A percentile compares a stretch with the other conserved stretches of the same genome.
Conservation (phyloP, 2,329 filamentous ascomycete species). For the Aspergillus uvarum region DNA sequence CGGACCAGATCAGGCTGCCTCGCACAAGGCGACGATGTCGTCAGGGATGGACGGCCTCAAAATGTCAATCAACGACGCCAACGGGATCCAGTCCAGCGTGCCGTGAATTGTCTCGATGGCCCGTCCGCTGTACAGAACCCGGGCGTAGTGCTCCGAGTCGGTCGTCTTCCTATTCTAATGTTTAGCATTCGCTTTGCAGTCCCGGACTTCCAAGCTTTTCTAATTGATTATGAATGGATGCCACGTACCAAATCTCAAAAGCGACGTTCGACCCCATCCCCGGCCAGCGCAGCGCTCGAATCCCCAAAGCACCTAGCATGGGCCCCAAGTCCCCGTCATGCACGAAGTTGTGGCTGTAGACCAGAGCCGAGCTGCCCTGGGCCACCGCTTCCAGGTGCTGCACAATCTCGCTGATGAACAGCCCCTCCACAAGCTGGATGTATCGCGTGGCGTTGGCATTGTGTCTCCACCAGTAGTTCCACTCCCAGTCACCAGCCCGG, state of each 20-base stretch:
- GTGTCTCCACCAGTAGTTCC: slow-evolving; percentile 43
- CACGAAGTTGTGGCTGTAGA: slow-evolving; percentile 38
- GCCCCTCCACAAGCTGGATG: slow-evolving; percentile 38
- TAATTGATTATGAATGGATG: rapidly evolving
- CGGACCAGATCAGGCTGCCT: not conserved
- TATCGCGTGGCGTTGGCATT: slow-evolving; percentile 37
- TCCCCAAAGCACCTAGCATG: slow-evolving; percentile 36
- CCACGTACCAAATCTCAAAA: slow-evolving; percentile 39
- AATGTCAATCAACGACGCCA: slow-evolving; percentile 28
- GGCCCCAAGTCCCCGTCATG: slow-evolving; percentile 43
- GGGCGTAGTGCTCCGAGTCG: slow-evolving; percentile 20
- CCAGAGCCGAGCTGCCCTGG: slow-evolving; percentile 22
- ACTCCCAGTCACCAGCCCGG: slow-evolving; percentile 44
- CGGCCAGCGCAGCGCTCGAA: slow-evolving; percentile 39
- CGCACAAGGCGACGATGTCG: slow-evolving; percentile 29
- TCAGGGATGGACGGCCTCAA: slow-evolving; percentile 27
- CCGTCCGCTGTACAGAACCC: slow-evolving; percentile 34
- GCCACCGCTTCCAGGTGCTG: slow-evolving; percentile 30
- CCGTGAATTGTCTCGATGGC: slow-evolving; percentile 32
- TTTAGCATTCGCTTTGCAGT: not conserved
- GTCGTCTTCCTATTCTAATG: slow-evolving; percentile 22
- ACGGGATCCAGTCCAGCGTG: slow-evolving; percentile 30
- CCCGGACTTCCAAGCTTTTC: no score
- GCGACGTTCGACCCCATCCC: slow-evolving; percentile 43
- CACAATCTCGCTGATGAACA: slow-evolving; percentile 42